These are phyloP conservation scores for Lindgomyces ingoldianus DNA, from an alignment of 495 filamentous ascomycete species.

Conservation along the genomic window DNA sequence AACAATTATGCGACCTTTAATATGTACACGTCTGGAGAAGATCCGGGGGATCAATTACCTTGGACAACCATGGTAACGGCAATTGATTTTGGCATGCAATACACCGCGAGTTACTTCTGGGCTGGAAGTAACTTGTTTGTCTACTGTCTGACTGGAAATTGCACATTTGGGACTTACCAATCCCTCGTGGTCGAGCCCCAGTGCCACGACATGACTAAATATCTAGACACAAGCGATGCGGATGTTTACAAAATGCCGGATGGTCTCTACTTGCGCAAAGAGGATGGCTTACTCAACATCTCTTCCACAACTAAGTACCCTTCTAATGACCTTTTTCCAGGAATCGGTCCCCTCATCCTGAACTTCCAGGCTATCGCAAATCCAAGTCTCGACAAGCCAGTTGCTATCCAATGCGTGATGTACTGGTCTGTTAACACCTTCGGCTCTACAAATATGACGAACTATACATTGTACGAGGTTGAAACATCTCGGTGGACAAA, in stretches of 20 bases:
- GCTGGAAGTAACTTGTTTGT: not conserved
- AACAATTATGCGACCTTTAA: slow-evolving; percentile 1
- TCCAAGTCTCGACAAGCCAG: slow-evolving; percentile 1
- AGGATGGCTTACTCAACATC: slow-evolving; percentile 4
- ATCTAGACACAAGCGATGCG: not conserved
- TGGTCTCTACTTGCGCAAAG: slow-evolving; percentile 5
- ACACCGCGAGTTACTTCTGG: slow-evolving; percentile 7
- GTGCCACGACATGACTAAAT: slow-evolving; percentile 8
- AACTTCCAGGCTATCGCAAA: slow-evolving; percentile 20
- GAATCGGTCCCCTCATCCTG: slow-evolving; percentile 13
- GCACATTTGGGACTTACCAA: slow-evolving; percentile 20
- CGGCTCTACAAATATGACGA: slow-evolving; percentile 7
- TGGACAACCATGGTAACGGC: slow-evolving; percentile 11
- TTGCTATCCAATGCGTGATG: slow-evolving; percentile 17
- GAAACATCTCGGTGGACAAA: not conserved
- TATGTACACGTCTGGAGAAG: slow-evolving; percentile 2
- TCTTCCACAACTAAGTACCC: slow-evolving; percentile 13
- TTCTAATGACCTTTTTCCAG: not conserved
- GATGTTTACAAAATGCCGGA: not conserved
- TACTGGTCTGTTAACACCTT: slow-evolving; percentile 22
- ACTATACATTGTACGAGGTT: slow-evolving; percentile 6
- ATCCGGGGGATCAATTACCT: not conserved
- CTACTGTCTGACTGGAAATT: slow-evolving; percentile 13
- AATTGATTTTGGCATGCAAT: slow-evolving; percentile 16
- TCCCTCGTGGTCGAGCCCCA: slow-evolving; percentile 3